Evolutionary conservation across 495 filamentous ascomycete genomes (phyloP).

Genomic region (Daldinia vernicosa): DNA sequence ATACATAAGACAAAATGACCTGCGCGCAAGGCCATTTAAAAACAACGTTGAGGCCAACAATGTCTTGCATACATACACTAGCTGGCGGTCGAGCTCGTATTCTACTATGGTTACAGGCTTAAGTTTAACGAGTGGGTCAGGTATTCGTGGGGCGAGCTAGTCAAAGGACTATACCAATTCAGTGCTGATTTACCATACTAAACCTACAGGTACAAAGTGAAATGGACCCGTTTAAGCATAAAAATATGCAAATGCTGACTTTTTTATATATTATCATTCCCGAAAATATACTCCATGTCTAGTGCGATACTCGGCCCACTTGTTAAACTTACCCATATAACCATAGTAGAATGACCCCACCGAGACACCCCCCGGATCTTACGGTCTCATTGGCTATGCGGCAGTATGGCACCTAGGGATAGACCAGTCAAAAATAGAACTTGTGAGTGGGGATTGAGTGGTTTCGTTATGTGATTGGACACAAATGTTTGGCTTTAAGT

Average conservation of each 20-base stretch:
- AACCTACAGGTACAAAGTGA: no score
- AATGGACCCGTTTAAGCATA: no score
- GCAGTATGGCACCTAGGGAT: conserved; percentile 18
- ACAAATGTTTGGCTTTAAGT: conserved; percentile 15
- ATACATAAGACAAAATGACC: conserved; percentile 21
- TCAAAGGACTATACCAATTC: no score
- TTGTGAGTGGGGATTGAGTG: conserved; percentile 5
- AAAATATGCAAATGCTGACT: no score
- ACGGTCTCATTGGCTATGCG: conserved; percentile 24
- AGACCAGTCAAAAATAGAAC: conserved; percentile 41
- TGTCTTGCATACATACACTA: conserved; percentile 35
- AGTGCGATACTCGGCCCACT: no score
- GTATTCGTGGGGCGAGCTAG: no score
- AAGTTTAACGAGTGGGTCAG: no score
- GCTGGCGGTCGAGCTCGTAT: conserved; percentile 35
- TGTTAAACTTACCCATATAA: no score
- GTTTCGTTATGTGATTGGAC: conserved; percentile 18
- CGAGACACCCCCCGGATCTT: conserved; percentile 7
- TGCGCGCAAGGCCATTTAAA: conserved; percentile 15
- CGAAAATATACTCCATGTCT: no score
- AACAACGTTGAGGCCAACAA: conserved; percentile 18
- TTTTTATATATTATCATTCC: no score
- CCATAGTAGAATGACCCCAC: conserved; percentile 40
- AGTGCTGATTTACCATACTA: no score
- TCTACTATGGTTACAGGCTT: no score